These are phyloP conservation scores for Pisolithus sp. DNA, from an alignment of 768 basidiomycete genomes.

Conservation along the genomic window DNA sequence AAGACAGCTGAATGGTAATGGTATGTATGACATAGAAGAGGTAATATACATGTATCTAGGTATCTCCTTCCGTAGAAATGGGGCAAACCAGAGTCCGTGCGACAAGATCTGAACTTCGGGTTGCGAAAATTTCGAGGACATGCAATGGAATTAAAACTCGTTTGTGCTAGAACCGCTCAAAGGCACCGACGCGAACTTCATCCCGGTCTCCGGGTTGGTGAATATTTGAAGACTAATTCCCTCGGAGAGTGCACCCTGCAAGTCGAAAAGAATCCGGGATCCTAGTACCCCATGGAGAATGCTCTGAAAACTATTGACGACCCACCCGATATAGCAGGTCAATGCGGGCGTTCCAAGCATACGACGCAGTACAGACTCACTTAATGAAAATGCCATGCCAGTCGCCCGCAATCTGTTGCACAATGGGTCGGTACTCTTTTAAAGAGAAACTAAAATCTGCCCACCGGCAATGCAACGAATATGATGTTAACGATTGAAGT, in stretches of 20 bases:
- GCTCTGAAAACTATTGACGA: conserved; percentile 3
- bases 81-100: too few relatives aligned
- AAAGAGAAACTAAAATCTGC: background rate
- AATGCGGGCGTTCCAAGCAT: background rate
- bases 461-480: conserved; percentile 5
- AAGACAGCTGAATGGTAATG: too few relatives aligned
- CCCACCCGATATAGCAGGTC: background rate
- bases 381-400: conserved; percentile 5
- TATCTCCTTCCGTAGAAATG: too few relatives aligned
- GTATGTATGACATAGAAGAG: too few relatives aligned
- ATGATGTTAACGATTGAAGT: conserved; percentile 4
- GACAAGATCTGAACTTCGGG: too few relatives aligned
- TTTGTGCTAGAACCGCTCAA: background rate
- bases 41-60: too few relatives aligned
- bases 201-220: background rate
- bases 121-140: too few relatives aligned
- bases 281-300: conserved; percentile 9
- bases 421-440: background rate
- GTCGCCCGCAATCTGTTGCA: conserved; percentile 1
- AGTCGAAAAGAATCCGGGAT: conserved; percentile 8
- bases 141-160: background rate
- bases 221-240: background rate
- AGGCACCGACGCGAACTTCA: background rate
- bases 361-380: background rate
- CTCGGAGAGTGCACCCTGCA: background rate